Evolutionary conservation across 2,329 filamentous ascomycete species (phyloP).

Genomic region (Talaromyces amestolkiae): DNA sequence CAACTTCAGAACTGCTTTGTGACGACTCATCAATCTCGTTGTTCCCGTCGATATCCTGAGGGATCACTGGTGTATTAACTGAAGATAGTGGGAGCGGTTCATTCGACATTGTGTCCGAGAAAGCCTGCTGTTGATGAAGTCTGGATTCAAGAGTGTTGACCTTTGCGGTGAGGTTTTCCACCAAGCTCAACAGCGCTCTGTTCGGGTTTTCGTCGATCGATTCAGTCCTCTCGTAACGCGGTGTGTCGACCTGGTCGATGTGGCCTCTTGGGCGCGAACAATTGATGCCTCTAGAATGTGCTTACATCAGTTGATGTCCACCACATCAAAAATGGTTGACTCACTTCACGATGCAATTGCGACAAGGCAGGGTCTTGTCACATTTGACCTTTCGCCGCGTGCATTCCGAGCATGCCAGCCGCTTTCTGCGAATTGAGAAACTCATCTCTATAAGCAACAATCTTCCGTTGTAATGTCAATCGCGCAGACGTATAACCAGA

Average conservation of each 20-base stretch:
- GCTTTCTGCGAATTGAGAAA: conserved; percentile 15
- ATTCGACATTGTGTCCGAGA: background rate
- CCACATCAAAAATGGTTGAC: background rate
- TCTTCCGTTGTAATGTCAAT: background rate
- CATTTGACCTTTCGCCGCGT: conserved; percentile 16
- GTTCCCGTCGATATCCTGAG: background rate
- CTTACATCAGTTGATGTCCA: no score
- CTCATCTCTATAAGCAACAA: background rate
- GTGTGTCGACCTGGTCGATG: background rate
- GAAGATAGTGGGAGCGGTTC: conserved; percentile 3
- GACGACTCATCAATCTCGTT: background rate
- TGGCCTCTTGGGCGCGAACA: conserved; percentile 7
- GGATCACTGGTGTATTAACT: background rate
- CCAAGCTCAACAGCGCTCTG: background rate
- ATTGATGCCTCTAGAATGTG: background rate
- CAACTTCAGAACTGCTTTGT: conserved; percentile 25
- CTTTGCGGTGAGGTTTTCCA: conserved; percentile 5
- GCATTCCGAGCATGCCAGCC: conserved; percentile 13
- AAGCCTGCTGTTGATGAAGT: background rate
- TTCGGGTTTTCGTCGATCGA: background rate
- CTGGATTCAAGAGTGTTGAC: conserved; percentile 1
- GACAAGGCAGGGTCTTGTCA: conserved; percentile 16
- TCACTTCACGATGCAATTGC: conserved; percentile 15
- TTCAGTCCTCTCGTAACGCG: background rate
- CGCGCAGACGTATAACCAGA: background rate